A percentile compares a stretch with the other conserved stretches of the same genome.
Evolutionary conservation across 1,284 basidiomycete species (phyloP).

Genomic region (Xerocomus minutiporus): DNA sequence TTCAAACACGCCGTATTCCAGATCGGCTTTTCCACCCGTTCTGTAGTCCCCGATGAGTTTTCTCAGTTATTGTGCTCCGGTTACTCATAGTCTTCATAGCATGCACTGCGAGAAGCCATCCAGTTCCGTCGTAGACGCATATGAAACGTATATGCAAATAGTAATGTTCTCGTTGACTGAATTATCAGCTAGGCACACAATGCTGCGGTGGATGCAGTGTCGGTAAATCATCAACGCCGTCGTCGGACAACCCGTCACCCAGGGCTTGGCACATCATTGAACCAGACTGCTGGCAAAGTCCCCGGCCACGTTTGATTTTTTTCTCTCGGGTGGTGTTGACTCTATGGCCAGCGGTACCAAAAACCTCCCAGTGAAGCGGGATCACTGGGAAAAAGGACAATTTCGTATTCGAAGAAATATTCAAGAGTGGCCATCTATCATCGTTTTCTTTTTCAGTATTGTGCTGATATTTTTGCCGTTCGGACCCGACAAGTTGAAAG

Average conservation of each 20-base stretch:
- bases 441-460: too few species aligned
- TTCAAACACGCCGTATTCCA: not conserved
- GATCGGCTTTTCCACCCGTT: not conserved
- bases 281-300: not conserved
- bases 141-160: constrained; percentile 7
- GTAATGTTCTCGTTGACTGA: not conserved
- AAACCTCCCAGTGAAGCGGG: too few species aligned
- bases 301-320: not conserved
- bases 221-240: constrained; percentile 28
- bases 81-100: not conserved
- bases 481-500: too few species aligned
- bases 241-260: constrained; percentile 12
- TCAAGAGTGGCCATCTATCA: constrained; percentile 4
- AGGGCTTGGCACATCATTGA: not conserved
- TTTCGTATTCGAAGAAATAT: constrained; percentile 11
- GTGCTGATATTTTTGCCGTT: too few species aligned
- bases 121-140: not conserved
- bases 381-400: too few species aligned
- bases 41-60: not conserved
- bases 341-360: too few species aligned
- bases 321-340: too few species aligned
- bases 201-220: constrained; percentile 25
- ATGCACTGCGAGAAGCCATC: not conserved
- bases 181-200: too few species aligned
- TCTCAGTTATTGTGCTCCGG: not conserved